Percentiles rank a stretch among this genome's conserved stretches.
These are phyloP conservation scores for Trifolium repens DNA, from an alignment of 306 rosid genomes.

Conservation along the genomic window DNA sequence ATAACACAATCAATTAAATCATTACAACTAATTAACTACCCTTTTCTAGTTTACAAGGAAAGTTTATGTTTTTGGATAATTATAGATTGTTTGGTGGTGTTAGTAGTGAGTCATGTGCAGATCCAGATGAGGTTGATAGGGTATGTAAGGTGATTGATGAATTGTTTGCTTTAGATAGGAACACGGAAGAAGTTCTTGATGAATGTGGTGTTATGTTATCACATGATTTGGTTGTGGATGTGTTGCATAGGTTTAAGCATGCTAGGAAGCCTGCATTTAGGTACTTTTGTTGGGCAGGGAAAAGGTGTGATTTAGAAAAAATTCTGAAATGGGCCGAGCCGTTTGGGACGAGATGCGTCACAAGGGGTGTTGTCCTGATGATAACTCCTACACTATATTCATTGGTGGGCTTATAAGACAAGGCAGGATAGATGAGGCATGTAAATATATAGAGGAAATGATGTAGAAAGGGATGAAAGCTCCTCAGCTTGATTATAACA, in stretches of 20 bases:
- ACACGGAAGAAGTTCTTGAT: slow-evolving; percentile 92
- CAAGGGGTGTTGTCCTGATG: slow-evolving; percentile 83
- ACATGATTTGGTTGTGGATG: slow-evolving; percentile 76
- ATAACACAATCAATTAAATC: no score
- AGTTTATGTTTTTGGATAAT: slow-evolving; percentile 24
- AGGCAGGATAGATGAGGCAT: slow-evolving; percentile 73
- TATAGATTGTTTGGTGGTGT: slow-evolving; percentile 43
- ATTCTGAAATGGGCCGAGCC: slow-evolving; percentile 67
- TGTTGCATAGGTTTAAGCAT: slow-evolving; percentile 75
- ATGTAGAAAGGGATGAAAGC: slow-evolving; percentile 89
- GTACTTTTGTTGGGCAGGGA: slow-evolving; percentile 88
- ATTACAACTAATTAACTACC: background rate
- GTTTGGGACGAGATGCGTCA: slow-evolving; percentile 80
- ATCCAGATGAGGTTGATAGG: slow-evolving; percentile 63
- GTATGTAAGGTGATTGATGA: slow-evolving; percentile 89
- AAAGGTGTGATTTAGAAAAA: slow-evolving; percentile 64
- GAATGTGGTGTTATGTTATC: slow-evolving; percentile 66
- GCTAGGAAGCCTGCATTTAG: slow-evolving; percentile 90
- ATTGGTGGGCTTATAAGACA: slow-evolving; percentile 82
- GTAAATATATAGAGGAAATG: slow-evolving; percentile 82
- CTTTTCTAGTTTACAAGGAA: slow-evolving; percentile 20
- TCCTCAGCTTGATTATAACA: slow-evolving; percentile 85
- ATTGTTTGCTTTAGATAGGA: slow-evolving; percentile 88
- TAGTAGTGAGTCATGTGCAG: slow-evolving; percentile 47
- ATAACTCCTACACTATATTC: slow-evolving; percentile 73